phyloP scores from a whole-genome alignment of 306 rosid genomes.

The Biancaea sappan region DNA sequence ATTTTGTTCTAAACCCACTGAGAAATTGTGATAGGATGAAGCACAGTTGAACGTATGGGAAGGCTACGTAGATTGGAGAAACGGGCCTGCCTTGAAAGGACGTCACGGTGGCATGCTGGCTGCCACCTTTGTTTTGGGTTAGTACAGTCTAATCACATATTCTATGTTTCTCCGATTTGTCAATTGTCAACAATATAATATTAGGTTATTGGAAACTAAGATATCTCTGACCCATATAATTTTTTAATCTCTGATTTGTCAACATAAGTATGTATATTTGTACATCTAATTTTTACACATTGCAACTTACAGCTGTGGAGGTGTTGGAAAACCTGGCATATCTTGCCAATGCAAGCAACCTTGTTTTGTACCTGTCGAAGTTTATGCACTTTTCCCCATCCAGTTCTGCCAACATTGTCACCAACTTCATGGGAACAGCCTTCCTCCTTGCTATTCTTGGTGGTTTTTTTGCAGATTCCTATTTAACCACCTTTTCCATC shows the following conservation, averaged over 20 bases:
- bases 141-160: conserved; percentile 26
- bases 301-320: conserved; percentile 59
- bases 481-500: conserved; percentile 64
- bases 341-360: conserved; percentile 84
- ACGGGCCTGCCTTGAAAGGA: conserved; percentile 67
- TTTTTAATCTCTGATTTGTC: neutral
- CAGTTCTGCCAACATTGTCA: conserved; percentile 65
- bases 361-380: conserved; percentile 66
- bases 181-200: neutral
- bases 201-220: conserved; percentile 1
- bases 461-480: conserved; percentile 80
- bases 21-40: conserved; percentile 50
- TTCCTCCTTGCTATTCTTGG: conserved; percentile 88
- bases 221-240: neutral
- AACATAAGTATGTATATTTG: neutral
- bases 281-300: conserved; percentile 23
- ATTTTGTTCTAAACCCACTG: conserved; percentile 16
- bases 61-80: conserved; percentile 84
- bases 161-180: conserved; percentile 22
- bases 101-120: conserved; percentile 78
- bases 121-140: conserved; percentile 75
- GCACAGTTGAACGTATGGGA: conserved; percentile 54
- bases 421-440: conserved; percentile 86
- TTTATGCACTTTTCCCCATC: conserved; percentile 75
- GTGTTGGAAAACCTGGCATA: conserved; percentile 80